Evolutionary conservation across 1,284 basidiomycete species (phyloP), one percentile per base, ranked within the genome.

Genomic region (Ustilago loliicola): DNA sequence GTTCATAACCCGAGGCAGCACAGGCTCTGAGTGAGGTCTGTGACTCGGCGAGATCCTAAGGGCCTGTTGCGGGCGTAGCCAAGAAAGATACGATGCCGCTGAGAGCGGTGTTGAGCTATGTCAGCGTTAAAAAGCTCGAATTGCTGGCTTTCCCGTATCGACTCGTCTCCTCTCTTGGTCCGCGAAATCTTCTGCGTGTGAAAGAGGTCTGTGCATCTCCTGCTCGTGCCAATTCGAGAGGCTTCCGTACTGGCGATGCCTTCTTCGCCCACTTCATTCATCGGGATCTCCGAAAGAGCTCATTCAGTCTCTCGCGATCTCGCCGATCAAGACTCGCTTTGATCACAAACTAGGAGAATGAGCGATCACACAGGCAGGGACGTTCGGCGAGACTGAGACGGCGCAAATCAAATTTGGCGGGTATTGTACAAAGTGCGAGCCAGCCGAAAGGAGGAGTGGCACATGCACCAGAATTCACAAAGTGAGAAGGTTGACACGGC

Each of bases 371-470:
- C 34, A 21, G 19, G 25, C 30, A 19, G 9, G 45, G 19, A 15
- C 15, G 19, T 55, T 56, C 45, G 45, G 53, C 23, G 61, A 47
- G 51, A 54, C 17, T n/a, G 53, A 36, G 51, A 54, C 27, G 32
- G 52, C 61, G 30, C 61, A 63, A 56, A 48, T 63, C 42, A 61
- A 36, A 40, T 48, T 63, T 48, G 38, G 61, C 42, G 61, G 61
- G 62, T 74, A 74, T 74, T 74, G 72, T 74, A 74, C 72, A 74
- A 62, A 74, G 72, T 62, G 66, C 66, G 10, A 52, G 29, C 48
- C 27, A 32, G 51, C 7, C 19, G 30, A 45, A 21, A 10, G 8
- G 15, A 38, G 42, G 42, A 45, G 21, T 45, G 42, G 21, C 42
- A 45, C 6, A 57, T 38, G 64, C 70, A 72, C 70, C 64, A 63